These are phyloP conservation scores for Bipolaris oryzae DNA, from an alignment of 2,329 filamentous ascomycete genomes.

Conservation along the genomic window DNA sequence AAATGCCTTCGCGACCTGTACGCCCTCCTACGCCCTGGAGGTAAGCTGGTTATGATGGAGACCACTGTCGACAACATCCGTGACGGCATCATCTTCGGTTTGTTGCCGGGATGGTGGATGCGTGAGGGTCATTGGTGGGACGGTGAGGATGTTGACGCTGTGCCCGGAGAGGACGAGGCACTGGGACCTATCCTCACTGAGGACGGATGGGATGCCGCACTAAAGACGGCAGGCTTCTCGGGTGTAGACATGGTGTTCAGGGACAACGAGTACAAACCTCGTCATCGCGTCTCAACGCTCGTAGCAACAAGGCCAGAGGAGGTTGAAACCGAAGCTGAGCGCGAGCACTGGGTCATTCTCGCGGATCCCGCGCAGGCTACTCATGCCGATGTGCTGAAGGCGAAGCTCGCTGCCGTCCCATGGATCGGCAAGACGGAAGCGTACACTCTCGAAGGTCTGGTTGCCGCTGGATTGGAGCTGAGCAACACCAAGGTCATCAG, in stretches of 20 bases:
- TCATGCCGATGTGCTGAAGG: constrained; percentile 5
- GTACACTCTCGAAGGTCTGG: constrained; percentile 5
- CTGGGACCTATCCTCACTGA: constrained; percentile 9
- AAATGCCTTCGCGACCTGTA: constrained; percentile 7
- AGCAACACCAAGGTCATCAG: constrained; percentile 9
- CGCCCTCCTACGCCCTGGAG: constrained; percentile 10
- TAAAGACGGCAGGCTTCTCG: constrained; percentile 12
- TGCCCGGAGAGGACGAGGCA: constrained; percentile 7
- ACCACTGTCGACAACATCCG: constrained; percentile 4
- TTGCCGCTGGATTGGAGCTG: constrained; percentile 8
- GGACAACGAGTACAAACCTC: constrained; percentile 10
- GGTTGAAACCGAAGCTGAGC: constrained; percentile 11
- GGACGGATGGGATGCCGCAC: constrained; percentile 29
- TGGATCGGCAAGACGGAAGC: constrained; percentile 9
- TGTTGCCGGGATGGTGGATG: constrained; percentile 16
- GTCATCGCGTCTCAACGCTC: constrained; percentile 5
- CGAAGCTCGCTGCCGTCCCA: constrained; percentile 4
- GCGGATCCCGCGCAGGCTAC: not conserved
- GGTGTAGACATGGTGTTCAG: constrained; percentile 14
- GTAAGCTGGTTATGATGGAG: constrained; percentile 20
- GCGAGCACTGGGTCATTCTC: constrained; percentile 7
- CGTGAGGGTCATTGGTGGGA: constrained; percentile 16
- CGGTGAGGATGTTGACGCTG: constrained; percentile 8
- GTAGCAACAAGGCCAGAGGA: constrained; percentile 9
- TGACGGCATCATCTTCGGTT: constrained; percentile 13